Conservation (phyloP, 495 filamentous ascomycete species). For the Annulohypoxylon nitens region DNA sequence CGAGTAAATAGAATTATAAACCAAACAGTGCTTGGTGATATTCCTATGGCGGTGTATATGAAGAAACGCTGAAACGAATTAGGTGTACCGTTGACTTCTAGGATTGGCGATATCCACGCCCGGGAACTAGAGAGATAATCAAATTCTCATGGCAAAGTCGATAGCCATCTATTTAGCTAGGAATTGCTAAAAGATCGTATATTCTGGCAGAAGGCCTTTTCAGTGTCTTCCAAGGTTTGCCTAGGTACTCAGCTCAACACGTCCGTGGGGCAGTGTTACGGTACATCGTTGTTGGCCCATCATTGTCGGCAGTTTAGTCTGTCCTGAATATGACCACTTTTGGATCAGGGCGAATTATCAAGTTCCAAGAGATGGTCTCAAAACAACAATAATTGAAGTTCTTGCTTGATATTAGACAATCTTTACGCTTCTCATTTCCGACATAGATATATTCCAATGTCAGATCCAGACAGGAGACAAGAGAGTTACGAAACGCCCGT, state of each 20-base stretch:
- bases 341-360: background rate
- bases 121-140: no score
- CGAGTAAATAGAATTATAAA: background rate
- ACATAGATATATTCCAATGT: background rate
- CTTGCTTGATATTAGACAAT: background rate
- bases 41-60: background rate
- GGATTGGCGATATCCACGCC: conserved; percentile 49
- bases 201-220: no score
- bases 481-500: background rate
- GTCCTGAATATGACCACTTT: background rate
- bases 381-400: background rate
- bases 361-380: conserved; percentile 13
- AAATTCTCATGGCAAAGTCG: no score
- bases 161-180: no score
- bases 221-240: no score
- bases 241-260: no score
- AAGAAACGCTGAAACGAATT: conserved; percentile 55
- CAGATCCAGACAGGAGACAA: no score
- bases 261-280: no score
- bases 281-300: conserved; percentile 22
- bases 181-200: no score
- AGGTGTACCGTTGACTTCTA: conserved; percentile 67
- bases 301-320: background rate
- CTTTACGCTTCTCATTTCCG: background rate
- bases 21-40: background rate